These are phyloP conservation scores for Hypsizygus marmoreus DNA, from an alignment of 768 basidiomycete species.

Conservation along the genomic window DNA sequence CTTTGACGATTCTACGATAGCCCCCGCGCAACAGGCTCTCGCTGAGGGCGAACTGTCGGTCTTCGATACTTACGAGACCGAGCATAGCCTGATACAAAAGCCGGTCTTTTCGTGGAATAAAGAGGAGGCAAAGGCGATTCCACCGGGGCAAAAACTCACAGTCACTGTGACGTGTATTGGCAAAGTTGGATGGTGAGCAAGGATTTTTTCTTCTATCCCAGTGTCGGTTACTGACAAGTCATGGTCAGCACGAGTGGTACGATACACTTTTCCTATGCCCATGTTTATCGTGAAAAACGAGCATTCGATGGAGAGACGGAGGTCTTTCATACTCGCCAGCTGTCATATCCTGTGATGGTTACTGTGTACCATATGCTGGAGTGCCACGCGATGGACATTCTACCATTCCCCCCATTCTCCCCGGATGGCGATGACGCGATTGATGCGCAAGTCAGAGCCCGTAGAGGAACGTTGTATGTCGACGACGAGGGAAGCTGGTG, in stretches of 20 bases:
- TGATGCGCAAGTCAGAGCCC: constrained; percentile 21
- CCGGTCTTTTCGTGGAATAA: constrained; percentile 82
- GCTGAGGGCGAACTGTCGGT: constrained; percentile 80
- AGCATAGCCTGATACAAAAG: constrained; percentile 72
- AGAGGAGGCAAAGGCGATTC: constrained; percentile 51
- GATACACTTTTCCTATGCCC: constrained; percentile 83
- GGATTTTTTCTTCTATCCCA: not conserved
- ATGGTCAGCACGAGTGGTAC: constrained; percentile 69
- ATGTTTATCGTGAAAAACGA: constrained; percentile 49
- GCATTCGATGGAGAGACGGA: constrained; percentile 31
- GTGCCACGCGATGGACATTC: constrained; percentile 79
- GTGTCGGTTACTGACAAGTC: constrained; percentile 15
- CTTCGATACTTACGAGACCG: constrained; percentile 89
- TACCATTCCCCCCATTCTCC: constrained; percentile 53
- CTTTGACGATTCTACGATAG: constrained; percentile 90
- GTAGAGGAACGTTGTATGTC: constrained; percentile 34
- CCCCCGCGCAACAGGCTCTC: constrained; percentile 72
- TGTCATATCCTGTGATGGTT: constrained; percentile 86
- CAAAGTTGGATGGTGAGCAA: constrained; percentile 86
- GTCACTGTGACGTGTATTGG: constrained; percentile 78
- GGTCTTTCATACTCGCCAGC: constrained; percentile 82
- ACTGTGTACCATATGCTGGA: constrained; percentile 97
- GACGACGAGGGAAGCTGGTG: constrained; percentile 72
- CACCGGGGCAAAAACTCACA: constrained; percentile 70
- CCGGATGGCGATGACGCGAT: constrained; percentile 20